Evolutionary conservation across 148 eudicot species (phyloP).

Genomic region (Dysphania ambrosioides): DNA sequence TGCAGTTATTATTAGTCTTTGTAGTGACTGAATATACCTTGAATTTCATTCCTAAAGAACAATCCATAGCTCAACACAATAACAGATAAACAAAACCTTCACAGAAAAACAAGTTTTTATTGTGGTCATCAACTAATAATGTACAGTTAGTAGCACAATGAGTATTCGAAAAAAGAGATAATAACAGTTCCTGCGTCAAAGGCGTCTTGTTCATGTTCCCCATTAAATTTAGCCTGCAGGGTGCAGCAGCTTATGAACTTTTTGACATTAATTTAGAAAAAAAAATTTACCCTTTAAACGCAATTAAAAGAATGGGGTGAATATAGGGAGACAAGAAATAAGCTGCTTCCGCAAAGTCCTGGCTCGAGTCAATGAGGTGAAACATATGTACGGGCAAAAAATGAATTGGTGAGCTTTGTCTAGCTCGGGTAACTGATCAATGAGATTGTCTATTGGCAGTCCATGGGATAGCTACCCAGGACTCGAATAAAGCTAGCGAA

Average conservation of each 20-base stretch:
- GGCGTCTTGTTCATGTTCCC: neutral
- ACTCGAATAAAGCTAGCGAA: conserved; percentile 82
- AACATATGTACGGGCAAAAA: conserved; percentile 25
- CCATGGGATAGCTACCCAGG: conserved; percentile 87
- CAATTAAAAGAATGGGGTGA: conserved; percentile 12
- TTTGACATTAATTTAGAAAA: neutral
- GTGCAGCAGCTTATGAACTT: conserved; percentile 13
- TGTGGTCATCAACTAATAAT: too few relatives aligned
- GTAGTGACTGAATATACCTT: neutral
- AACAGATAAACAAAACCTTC: neutral
- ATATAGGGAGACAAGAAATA: neutral
- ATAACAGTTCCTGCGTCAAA: neutral
- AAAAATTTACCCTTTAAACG: neutral
- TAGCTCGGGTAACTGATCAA: conserved; percentile 7
- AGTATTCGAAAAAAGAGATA: neutral
- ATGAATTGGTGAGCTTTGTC: conserved; percentile 8
- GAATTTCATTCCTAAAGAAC: neutral
- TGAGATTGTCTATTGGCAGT: conserved; percentile 14
- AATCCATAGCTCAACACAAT: neutral
- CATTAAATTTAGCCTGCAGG: conserved; percentile 8
- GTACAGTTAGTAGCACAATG: conserved; percentile 18
- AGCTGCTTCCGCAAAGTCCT: conserved; percentile 5
- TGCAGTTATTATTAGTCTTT: too few relatives aligned
- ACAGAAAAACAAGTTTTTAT: neutral
- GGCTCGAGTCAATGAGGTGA: conserved; percentile 13